Evolutionary conservation across 148 eudicot genomes (phyloP).

Genomic region (Cornus suecica): DNA sequence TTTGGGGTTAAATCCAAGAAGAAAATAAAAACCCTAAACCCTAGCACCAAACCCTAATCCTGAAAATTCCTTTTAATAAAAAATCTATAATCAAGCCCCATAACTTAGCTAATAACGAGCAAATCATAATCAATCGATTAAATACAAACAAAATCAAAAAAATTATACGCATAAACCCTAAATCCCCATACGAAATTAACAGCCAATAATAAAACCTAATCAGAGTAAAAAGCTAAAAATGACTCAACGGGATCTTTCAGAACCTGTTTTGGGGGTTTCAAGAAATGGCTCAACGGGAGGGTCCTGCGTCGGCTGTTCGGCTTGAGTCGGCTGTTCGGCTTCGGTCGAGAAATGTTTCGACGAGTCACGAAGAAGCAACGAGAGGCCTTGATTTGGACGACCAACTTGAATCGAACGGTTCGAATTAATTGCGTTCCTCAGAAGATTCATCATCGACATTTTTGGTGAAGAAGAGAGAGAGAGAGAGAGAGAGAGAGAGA

Average conservation of each 20-base stretch:
- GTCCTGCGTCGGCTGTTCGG: constrained; percentile 20
- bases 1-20: too few relatives aligned
- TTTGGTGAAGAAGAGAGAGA: neutral
- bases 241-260: neutral
- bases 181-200: neutral
- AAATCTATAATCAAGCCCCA: too few relatives aligned
- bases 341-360: constrained; percentile 33
- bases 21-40: neutral
- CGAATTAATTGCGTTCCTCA: constrained; percentile 27
- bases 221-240: neutral
- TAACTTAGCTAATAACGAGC: neutral
- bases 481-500: neutral
- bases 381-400: constrained; percentile 12
- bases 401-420: constrained; percentile 16
- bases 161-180: constrained; percentile 6
- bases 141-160: neutral
- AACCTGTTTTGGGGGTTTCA: constrained; percentile 20
- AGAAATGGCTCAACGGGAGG: constrained; percentile 17
- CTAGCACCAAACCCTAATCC: neutral
- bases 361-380: constrained; percentile 9
- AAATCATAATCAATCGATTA: neutral
- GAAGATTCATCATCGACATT: constrained; percentile 22
- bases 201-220: neutral
- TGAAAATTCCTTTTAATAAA: too few relatives aligned
- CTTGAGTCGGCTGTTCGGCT: constrained; percentile 27